These are phyloP conservation scores for Chamaecrista fasciculata DNA, from an alignment of 306 rosid genomes.

Conservation along the genomic window DNA sequence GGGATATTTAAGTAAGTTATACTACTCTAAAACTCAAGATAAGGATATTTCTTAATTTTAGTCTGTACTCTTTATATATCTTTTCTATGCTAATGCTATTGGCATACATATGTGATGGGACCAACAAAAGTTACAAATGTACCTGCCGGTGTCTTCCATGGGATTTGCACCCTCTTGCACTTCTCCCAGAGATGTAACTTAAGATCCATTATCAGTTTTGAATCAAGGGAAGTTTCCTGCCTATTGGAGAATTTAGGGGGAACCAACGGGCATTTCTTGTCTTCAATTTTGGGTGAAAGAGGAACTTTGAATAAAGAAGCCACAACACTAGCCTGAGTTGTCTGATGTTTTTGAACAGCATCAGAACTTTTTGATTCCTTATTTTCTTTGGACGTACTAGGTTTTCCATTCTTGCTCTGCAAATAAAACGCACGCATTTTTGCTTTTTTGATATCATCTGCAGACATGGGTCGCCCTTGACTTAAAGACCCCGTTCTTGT, in stretches of 20 bases:
- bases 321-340: conserved; percentile 35
- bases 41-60: conserved; percentile 20
- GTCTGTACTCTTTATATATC: conserved; percentile 15
- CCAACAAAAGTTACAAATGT: conserved; percentile 45
- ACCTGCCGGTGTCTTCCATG: conserved; percentile 89
- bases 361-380: conserved; percentile 52
- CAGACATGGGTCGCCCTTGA: conserved; percentile 91
- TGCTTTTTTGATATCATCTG: conserved; percentile 97
- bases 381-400: conserved; percentile 49
- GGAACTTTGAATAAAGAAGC: conserved; percentile 48
- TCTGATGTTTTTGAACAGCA: conserved; percentile 43
- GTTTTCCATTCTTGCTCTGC: conserved; percentile 82
- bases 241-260: conserved; percentile 39
- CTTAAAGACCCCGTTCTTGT: conserved; percentile 50
- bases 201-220: conserved; percentile 47
- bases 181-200: conserved; percentile 62
- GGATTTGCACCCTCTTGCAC: conserved; percentile 63
- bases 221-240: conserved; percentile 45
- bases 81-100: conserved; percentile 32
- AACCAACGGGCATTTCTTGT: conserved; percentile 39
- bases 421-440: conserved; percentile 80
- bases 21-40: conserved; percentile 26
- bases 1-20: conserved; percentile 22
- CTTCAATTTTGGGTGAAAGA: conserved; percentile 45
- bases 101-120: conserved; percentile 32